Base-by-base conservation (phyloP, 2,329 filamentous ascomycete genomes). In the Aspergillus fischeri region DNA sequence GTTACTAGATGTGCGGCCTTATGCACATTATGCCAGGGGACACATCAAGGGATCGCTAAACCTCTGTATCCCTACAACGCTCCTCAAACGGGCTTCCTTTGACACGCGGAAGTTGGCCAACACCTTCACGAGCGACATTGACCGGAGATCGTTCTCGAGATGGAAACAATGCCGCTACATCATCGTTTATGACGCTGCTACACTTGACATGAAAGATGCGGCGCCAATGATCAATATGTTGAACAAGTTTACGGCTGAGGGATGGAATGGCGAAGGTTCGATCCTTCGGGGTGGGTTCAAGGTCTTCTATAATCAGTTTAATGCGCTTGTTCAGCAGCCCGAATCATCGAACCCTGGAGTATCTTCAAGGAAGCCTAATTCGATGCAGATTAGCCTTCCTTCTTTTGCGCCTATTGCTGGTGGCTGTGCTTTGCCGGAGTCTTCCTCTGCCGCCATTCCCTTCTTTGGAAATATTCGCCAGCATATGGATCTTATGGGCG, bases 381-480 rank as follows among this genome's bases (percentile, higher is more conserved):
- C 81, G 17, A 81, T 84, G 49, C 79, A 77, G 44, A 75, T 78
- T 17, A 73, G 75, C 27, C 73, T 80, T 4, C 81, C 83, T 17
- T 81, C 80, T 20, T 79, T 91, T 42, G 83, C 88, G 1, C 90
- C 90, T 1, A 89, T 96, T n/a, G 89, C 92, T 57, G 94, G 93
- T 57, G 93, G 93, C 6, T 96, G 96, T 61, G 84, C 86, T 58
- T 86, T 97, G 71, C 94, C 94, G 4, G 67, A 75, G 1, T 78
- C 79, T 42, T 81, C 84, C 0, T 86, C 86, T 58, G 84, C 85
- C 0, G 82, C 86, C 0, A 96, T 95, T 66, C 92, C 93, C 0
- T 97, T 99, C 77, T 97, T 97, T 73, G 86, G 87, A 60, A 97
- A 97, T 63, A 97, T 99, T 65, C 86, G 94, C 47, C 94, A 97